A percentile compares a stretch with the other conserved stretches of the same genome.
phyloP scores from a whole-genome alignment of 768 basidiomycete genomes.

The Candolleomyces eurysporus region DNA sequence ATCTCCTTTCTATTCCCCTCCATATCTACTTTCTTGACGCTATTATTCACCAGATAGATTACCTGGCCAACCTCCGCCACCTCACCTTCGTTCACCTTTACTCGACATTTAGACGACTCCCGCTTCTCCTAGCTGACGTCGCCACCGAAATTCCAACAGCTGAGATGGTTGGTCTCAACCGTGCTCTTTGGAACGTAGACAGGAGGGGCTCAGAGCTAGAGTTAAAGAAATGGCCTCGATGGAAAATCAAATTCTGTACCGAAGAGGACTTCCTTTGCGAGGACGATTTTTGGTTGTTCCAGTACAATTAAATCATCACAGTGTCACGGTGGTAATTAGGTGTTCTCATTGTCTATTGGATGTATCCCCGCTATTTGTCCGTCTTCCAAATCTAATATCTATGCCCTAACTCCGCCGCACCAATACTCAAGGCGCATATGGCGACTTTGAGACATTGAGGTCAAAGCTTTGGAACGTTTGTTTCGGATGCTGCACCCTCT shows the following conservation, averaged over 20 bases:
- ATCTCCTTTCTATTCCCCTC: neutral
- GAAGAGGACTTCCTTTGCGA: slow-evolving; percentile 34
- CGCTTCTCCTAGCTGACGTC: slow-evolving; percentile 33
- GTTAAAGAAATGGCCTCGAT: slow-evolving; percentile 34
- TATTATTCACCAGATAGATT: slow-evolving; percentile 19
- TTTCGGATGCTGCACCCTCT: too few species aligned
- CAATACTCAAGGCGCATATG: too few species aligned
- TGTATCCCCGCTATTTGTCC: too few species aligned
- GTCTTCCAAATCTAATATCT: too few species aligned
- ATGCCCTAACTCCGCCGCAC: too few species aligned
- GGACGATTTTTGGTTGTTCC: slow-evolving; percentile 41
- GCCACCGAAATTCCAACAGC: slow-evolving; percentile 28
- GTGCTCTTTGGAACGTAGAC: slow-evolving; percentile 35
- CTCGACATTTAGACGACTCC: slow-evolving; percentile 26
- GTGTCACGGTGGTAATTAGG: neutral
- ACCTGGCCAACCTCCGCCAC: slow-evolving; percentile 23
- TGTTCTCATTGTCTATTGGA: too few species aligned
- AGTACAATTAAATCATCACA: slow-evolving; percentile 24
- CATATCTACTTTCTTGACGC: neutral
- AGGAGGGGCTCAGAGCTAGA: slow-evolving; percentile 27
- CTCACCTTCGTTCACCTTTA: slow-evolving; percentile 39
- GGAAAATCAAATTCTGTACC: slow-evolving; percentile 37
- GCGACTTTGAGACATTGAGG: too few species aligned
- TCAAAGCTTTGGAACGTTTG: too few species aligned
- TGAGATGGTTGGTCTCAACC: slow-evolving; percentile 36